These are phyloP conservation scores for Gillenia trifoliata DNA, from an alignment of 306 rosid species.

Conservation along the genomic window DNA sequence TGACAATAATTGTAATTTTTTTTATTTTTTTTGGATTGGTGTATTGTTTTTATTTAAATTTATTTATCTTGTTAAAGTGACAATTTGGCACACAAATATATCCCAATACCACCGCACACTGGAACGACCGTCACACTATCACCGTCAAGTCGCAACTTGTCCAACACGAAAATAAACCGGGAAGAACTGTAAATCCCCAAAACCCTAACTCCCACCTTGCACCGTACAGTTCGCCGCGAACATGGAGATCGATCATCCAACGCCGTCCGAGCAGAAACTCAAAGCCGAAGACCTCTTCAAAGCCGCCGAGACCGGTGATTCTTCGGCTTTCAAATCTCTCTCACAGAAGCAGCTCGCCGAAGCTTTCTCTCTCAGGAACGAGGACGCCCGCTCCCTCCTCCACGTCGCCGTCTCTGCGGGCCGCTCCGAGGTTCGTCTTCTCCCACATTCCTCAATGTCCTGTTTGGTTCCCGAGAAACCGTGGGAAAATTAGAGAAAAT, in stretches of 20 bases:
- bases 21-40: too few species aligned
- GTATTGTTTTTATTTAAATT: too few species aligned
- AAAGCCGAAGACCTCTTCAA: constrained; percentile 54
- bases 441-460: neutral
- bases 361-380: constrained; percentile 59
- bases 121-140: neutral
- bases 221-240: constrained; percentile 12
- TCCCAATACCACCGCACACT: neutral
- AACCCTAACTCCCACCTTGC: neutral
- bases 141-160: neutral
- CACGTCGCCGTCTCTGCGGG: constrained; percentile 73
- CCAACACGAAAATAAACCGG: neutral
- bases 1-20: too few species aligned
- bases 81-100: neutral
- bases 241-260: constrained; percentile 55
- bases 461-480: neutral
- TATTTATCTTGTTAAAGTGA: too few species aligned
- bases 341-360: constrained; percentile 43
- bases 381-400: constrained; percentile 78
- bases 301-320: constrained; percentile 72
- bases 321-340: constrained; percentile 41
- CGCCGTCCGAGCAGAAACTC: constrained; percentile 15
- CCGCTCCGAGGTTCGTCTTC: constrained; percentile 52
- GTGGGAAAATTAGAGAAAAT: neutral
- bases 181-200: neutral